Evolutionary conservation across 805 yeast genomes (phyloP), one percentile per base, ranked within the genome.

Genomic region (Wickerhamomyces subpelliculosus): DNA sequence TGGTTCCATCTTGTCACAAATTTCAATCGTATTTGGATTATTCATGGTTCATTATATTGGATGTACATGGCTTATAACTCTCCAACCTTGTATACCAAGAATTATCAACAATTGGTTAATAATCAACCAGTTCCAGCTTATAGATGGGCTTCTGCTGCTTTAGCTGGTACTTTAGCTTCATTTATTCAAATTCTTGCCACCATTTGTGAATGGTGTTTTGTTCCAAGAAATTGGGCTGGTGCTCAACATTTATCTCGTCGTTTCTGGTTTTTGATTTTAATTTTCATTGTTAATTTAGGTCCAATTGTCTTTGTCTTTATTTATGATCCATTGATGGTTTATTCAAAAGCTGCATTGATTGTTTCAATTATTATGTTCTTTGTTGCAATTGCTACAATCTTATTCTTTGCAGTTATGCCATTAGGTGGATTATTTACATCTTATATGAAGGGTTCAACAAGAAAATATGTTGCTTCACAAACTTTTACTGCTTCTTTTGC

Each of bases 171-270:
- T 36, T 71, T 90, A 52, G 97, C 97, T 37, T 65, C 80, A 43
- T 58, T 75, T 35, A 76, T 93, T 54, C 96, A 93, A 67, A 72
- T 93, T 43, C 50, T 75, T 41, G 98, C 98, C 36, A 89, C 97
- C 22, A 42, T 88, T 27, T 77, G 84, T 55, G 98, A 93, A 67
- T 90, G 96, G 96, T 70, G 80, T 60, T 93, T 88, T 55, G 97
- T 93, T 44, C 98, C 98, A 50, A 82, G 97, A 67, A 78, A 82
- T 52, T 93, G 97, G 97, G 95, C 97, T 26, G 98, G 99, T 65
- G 97, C 97, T 62, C 97, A 90, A 68, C 96, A 85, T 62, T 75
- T 93, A 58, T 68, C 87, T 27, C 86, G 96, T 67, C 82, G 98
- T 61, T 71, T 93, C 54, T 58, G 80, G 70, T 83, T 89, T 59